Percentiles rank a stretch among this genome's conserved stretches.
Conservation (phyloP, 345 rosid genomes). For the Laguncularia racemosa region DNA sequence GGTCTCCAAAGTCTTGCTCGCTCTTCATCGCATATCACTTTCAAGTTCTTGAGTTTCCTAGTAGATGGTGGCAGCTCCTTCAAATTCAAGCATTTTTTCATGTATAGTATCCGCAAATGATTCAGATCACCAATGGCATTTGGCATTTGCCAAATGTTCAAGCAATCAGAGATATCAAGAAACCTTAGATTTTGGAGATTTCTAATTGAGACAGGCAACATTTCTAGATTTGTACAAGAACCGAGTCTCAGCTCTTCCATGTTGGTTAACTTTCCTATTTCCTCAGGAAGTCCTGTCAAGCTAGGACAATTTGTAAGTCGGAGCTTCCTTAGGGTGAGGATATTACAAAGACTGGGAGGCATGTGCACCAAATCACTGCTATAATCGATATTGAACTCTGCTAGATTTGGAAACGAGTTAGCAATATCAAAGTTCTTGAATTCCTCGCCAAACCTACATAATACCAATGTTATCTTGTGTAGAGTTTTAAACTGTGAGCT, state of each 20-base stretch:
- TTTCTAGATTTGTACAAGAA: slow-evolving; percentile 15
- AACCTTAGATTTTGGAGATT: slow-evolving; percentile 13
- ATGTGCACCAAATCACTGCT: slow-evolving; percentile 21
- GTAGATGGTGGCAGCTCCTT: slow-evolving; percentile 13
- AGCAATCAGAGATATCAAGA: slow-evolving; percentile 19
- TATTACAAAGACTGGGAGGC: slow-evolving; percentile 13
- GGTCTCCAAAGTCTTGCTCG: too few species aligned
- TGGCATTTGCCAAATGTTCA: slow-evolving; percentile 9
- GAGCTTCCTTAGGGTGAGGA: slow-evolving; percentile 10
- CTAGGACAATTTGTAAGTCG: slow-evolving; percentile 18
- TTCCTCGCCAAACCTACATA: slow-evolving; percentile 17
- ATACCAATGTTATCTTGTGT: slow-evolving; percentile 18
- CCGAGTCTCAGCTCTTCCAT: slow-evolving; percentile 18
- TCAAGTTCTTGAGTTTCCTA: slow-evolving; percentile 9
- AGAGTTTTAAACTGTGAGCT: slow-evolving; percentile 3
- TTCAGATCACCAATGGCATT: slow-evolving; percentile 11
- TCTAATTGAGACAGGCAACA: slow-evolving; percentile 16
- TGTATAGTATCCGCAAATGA: slow-evolving; percentile 12
- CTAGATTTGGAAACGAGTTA: slow-evolving; percentile 12
- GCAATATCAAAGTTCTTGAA: slow-evolving; percentile 4
- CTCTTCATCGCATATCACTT: slow-evolving; percentile 2
- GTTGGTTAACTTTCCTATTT: slow-evolving; percentile 13
- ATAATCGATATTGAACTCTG: slow-evolving; percentile 20
- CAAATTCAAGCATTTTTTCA: slow-evolving; percentile 17
- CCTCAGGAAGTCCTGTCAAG: slow-evolving; percentile 16